phyloP scores from a whole-genome alignment of 2,329 filamentous ascomycete genomes.

The Thelonectria discophora region DNA sequence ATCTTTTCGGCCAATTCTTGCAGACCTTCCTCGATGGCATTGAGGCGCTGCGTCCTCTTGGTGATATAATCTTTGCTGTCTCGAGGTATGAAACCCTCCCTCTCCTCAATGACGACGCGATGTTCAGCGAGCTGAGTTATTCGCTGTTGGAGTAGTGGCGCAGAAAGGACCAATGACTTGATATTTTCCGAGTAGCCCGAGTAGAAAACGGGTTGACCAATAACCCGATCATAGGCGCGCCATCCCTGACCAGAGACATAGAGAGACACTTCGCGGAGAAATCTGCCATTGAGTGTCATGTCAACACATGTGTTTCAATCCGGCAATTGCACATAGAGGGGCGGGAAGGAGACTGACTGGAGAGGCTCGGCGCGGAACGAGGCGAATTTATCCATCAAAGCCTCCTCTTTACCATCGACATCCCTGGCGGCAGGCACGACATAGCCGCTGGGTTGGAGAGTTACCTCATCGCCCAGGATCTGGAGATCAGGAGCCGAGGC shows the following conservation, averaged over 20 bases:
- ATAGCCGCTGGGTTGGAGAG: slow-evolving; percentile 77
- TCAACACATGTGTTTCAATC: slow-evolving; percentile 16
- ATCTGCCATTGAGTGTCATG: slow-evolving; percentile 59
- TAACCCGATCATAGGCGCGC: slow-evolving; percentile 90
- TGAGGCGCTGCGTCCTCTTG: slow-evolving; percentile 63
- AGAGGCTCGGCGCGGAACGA: slow-evolving; percentile 79
- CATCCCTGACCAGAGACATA: slow-evolving; percentile 94
- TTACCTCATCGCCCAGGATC: slow-evolving; percentile 78
- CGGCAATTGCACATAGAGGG: background rate
- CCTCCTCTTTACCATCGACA: slow-evolving; percentile 68
- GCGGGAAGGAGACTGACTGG: slow-evolving; percentile 53
- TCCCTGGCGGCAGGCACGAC: slow-evolving; percentile 57
- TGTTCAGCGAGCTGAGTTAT: slow-evolving; percentile 80
- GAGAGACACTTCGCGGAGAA: slow-evolving; percentile 90
- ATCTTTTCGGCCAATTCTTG: slow-evolving; percentile 84
- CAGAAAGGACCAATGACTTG: slow-evolving; percentile 78
- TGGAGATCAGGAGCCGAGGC: slow-evolving; percentile 76
- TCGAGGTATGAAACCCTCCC: slow-evolving; percentile 72
- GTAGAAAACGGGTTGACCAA: slow-evolving; percentile 95
- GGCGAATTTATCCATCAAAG: slow-evolving; percentile 82
- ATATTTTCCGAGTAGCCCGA: slow-evolving; percentile 91
- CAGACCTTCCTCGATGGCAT: slow-evolving; percentile 76
- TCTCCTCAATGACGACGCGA: slow-evolving; percentile 78
- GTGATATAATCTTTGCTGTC: slow-evolving; percentile 62
- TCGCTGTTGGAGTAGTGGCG: slow-evolving; percentile 76